Conservation (phyloP, 805 yeast genomes). For the Candida ipomoeae region DNA sequence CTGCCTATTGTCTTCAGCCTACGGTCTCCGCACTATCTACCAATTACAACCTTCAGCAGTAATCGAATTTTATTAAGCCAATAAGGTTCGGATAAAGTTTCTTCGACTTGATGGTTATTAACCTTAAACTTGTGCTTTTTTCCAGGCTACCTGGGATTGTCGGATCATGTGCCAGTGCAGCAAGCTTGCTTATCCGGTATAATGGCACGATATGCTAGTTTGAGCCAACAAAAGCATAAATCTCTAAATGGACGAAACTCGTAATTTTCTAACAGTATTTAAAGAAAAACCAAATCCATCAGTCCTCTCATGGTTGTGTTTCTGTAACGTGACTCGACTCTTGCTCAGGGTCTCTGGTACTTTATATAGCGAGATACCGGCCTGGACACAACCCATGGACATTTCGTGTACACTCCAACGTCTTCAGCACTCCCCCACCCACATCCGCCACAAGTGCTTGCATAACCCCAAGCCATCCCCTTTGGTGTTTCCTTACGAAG, state of each 20-base stretch:
- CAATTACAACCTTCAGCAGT: no score
- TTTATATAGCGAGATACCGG: not conserved
- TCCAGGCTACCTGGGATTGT: not conserved
- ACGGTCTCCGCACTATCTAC: no score
- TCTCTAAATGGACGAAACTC: no score
- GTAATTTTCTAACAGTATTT: no score
- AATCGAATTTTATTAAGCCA: no score
- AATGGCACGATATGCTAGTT: not conserved
- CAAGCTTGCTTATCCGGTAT: not conserved
- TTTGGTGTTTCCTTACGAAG: not conserved
- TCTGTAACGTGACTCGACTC: not conserved
- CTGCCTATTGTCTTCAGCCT: no score
- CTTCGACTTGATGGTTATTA: no score
- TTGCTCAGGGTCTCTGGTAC: not conserved
- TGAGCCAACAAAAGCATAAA: no score
- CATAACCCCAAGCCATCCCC: not conserved
- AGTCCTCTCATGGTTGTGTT: not conserved
- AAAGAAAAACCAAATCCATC: no score
- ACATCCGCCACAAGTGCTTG: not conserved
- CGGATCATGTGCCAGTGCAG: not conserved
- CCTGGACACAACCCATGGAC: not conserved
- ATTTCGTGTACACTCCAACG: not conserved
- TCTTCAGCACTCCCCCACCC: not conserved
- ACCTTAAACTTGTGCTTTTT: no score
- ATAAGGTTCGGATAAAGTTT: no score